These are phyloP conservation scores for Leishmania tarentolae DNA, from an alignment of 208 protist species.

Conservation along the genomic window DNA sequence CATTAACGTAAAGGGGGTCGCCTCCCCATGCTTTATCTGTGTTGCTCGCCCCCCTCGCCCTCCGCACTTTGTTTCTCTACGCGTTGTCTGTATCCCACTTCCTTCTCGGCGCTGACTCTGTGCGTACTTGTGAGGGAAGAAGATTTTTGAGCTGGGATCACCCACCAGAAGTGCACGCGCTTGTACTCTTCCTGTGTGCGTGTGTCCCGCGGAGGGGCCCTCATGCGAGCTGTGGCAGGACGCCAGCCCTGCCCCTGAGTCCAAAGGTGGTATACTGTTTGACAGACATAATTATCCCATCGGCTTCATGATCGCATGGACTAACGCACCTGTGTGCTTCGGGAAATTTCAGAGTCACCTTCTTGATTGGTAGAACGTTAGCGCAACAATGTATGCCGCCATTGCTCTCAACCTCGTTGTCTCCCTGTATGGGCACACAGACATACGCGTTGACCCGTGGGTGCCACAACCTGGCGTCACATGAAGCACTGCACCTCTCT, in stretches of 20 bases:
- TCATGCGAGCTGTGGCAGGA: background rate
- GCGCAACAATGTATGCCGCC: background rate
- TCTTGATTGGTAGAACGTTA: background rate
- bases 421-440: background rate
- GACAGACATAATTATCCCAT: background rate
- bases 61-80: background rate
- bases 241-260: background rate
- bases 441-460: background rate
- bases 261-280: background rate
- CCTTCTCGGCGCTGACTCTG: background rate
- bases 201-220: background rate
- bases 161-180: background rate
- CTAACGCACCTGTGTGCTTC: background rate
- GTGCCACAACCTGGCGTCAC: background rate
- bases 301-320: too few relatives aligned
- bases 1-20: background rate
- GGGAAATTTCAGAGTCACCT: background rate
- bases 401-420: background rate
- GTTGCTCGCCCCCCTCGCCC: background rate
- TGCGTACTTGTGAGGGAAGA: background rate
- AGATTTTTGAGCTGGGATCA: background rate
- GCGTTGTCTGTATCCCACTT: background rate
- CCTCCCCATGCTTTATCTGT: background rate
- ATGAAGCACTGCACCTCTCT: background rate
- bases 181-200: background rate